Conservation (phyloP, 2,329 filamentous ascomycete species). For the Mollisia scopiformis region DNA sequence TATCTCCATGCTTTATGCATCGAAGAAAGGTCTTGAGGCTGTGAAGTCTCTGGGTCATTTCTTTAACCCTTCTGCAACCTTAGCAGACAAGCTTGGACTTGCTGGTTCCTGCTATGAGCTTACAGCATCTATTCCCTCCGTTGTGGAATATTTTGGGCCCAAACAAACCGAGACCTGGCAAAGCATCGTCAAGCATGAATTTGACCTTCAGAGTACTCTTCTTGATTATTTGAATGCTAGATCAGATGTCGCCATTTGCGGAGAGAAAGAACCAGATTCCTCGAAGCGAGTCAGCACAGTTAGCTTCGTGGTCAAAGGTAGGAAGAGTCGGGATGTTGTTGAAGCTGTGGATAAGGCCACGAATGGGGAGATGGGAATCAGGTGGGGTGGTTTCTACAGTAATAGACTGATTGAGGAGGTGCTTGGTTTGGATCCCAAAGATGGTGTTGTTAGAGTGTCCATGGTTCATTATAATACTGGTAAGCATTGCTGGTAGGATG, state of each 20-base stretch:
- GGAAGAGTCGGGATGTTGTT: conserved; percentile 59
- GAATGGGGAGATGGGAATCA: conserved; percentile 57
- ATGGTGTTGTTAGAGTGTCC: conserved; percentile 71
- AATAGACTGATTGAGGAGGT: conserved; percentile 63
- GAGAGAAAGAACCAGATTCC: conserved; percentile 52
- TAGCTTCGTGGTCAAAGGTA: conserved; percentile 65
- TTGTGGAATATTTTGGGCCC: conserved; percentile 62
- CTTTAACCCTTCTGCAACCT: conserved; percentile 63
- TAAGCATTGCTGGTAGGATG: conserved; percentile 41
- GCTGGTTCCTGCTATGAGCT: conserved; percentile 74
- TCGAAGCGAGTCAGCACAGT: conserved; percentile 63
- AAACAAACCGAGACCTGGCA: conserved; percentile 48
- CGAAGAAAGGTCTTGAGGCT: conserved; percentile 54
- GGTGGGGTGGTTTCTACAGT: conserved; percentile 72
- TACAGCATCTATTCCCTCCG: conserved; percentile 60
- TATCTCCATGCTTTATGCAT: conserved; percentile 70
- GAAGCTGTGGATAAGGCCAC: conserved; percentile 62
- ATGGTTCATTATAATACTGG: conserved; percentile 74
- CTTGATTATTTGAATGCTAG: conserved; percentile 60
- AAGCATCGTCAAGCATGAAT: conserved; percentile 60
- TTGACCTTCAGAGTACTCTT: conserved; percentile 58
- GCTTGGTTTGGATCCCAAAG: conserved; percentile 53
- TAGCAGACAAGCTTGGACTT: conserved; percentile 70
- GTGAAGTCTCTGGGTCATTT: conserved; percentile 65
- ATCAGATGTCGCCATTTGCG: conserved; percentile 59